These are phyloP conservation scores for Ceratocystis colombiana DNA, from an alignment of 2,329 filamentous ascomycete species.

Conservation along the genomic window DNA sequence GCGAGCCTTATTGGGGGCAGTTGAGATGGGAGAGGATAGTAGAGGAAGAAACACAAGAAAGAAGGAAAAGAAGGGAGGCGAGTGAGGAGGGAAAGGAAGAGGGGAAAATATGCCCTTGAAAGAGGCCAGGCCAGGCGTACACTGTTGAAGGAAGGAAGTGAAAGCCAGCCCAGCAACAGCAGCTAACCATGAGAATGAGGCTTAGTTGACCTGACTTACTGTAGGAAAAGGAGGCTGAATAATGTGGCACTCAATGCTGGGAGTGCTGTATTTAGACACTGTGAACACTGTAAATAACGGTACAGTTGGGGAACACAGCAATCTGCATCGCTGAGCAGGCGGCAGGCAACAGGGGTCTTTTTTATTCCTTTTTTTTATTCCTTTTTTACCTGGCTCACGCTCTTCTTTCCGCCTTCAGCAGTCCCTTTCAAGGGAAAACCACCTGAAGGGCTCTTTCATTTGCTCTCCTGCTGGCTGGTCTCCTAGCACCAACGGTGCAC, in stretches of 20 bases:
- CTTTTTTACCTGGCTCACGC: neutral
- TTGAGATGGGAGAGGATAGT: neutral
- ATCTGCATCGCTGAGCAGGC: neutral
- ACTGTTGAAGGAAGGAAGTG: neutral
- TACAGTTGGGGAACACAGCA: neutral
- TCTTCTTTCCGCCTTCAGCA: neutral
- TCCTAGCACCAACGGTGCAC: neutral
- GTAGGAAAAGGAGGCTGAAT: constrained; percentile 13
- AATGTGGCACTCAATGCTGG: neutral
- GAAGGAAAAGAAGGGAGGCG: constrained; percentile 25
- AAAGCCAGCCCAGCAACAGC: neutral
- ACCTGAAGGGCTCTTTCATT: too few species aligned
- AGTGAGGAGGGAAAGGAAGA: constrained; percentile 23
- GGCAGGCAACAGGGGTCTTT: neutral
- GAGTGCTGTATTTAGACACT: constrained; percentile 8
- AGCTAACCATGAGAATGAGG: neutral
- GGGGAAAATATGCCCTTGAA: constrained; percentile 8
- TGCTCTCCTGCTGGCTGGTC: too few species aligned
- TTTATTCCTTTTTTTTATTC: neutral
- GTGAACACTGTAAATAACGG: neutral
- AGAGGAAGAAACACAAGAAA: constrained; percentile 20
- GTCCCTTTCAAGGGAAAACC: neutral
- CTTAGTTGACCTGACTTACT: neutral
- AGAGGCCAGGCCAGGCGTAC: neutral
- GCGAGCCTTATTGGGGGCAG: neutral